Base-by-base conservation (phyloP, 495 filamentous ascomycete genomes). In the Cudoniella acicularis region DNA sequence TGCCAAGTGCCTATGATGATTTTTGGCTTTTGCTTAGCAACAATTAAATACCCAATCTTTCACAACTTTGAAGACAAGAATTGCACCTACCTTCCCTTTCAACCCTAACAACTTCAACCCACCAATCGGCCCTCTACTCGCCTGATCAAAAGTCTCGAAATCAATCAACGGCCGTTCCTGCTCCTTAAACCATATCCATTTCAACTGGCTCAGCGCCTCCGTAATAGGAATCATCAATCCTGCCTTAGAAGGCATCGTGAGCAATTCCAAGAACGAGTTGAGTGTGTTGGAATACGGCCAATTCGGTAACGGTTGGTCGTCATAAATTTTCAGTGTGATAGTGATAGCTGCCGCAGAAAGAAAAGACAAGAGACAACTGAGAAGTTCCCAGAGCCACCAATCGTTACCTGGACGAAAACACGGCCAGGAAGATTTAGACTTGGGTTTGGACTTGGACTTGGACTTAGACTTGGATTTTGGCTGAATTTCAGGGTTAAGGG, bases 281-380 rank as follows among this genome's bases (percentile, higher is more conserved):
- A 80, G 71, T 0, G 75, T 77, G 36, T 81, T 75, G 16, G 68
- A 67, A 49, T 77, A 63, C 0, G 75, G 75, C 75, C 74, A 79
- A 18, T 74, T 69, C 0, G 73, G 64, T 52, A 77, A 61, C n/a
- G 68, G 61, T 20, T 66, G 59, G 22, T 72, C 72, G 36, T 81
- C 70, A 45, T 72, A 79, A 1, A 62, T 52, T 43, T 63, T 69
- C 43, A 78, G 65, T 3, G 75, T 65, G 4, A 67, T 62, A 20
- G 73, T 57, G 16, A 77, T 73, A 2, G 65, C 67, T 6, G 63
- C 61, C 2, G 69, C 40, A 30, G 63, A 67, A 10, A 63, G 45
- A 16, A 69, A 17, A n/a, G 43, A 47, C 8, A 47, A 8, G 8
- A 21, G 13, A 47, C 13, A 17, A n/a, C 16, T 26, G 46, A 47